These are phyloP conservation scores for Alloascoidea hylecoeti DNA, from an alignment of 805 yeast species.

Conservation along the genomic window DNA sequence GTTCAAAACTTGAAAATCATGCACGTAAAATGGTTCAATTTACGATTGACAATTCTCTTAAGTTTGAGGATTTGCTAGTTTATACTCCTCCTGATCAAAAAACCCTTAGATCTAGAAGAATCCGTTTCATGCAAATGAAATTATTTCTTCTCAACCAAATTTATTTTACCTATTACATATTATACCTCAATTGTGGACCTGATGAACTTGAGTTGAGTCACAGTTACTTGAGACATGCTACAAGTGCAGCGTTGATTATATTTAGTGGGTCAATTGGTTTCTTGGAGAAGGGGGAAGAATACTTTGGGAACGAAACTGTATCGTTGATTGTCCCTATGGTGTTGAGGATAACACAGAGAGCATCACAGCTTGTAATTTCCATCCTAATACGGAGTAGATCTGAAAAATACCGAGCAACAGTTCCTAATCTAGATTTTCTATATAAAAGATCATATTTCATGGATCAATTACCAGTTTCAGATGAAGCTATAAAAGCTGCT, in stretches of 20 bases:
- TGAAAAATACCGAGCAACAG: neutral
- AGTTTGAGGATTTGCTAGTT: neutral
- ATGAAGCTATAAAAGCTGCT: neutral
- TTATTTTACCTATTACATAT: neutral
- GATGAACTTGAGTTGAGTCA: neutral
- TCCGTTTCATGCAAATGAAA: neutral
- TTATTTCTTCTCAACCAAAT: neutral
- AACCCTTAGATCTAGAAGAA: neutral
- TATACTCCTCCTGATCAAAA: neutral
- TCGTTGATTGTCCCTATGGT: conserved; percentile 1
- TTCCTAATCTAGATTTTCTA: conserved; percentile 2
- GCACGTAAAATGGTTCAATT: neutral
- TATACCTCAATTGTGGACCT: conserved; percentile 1
- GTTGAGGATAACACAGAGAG: neutral
- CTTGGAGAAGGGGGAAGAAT: neutral
- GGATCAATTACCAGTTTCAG: neutral
- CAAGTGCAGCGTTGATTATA: neutral
- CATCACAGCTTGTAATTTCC: conserved; percentile 1
- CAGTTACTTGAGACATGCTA: conserved; percentile 1
- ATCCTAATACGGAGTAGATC: conserved; percentile 1
- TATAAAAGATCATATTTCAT: neutral
- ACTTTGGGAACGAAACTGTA: neutral
- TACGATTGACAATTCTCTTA: neutral
- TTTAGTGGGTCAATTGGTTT: neutral
- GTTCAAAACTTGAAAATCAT: neutral